Conservation (phyloP, 306 rosid genomes). For the Trichosanthes cucumerina region DNA sequence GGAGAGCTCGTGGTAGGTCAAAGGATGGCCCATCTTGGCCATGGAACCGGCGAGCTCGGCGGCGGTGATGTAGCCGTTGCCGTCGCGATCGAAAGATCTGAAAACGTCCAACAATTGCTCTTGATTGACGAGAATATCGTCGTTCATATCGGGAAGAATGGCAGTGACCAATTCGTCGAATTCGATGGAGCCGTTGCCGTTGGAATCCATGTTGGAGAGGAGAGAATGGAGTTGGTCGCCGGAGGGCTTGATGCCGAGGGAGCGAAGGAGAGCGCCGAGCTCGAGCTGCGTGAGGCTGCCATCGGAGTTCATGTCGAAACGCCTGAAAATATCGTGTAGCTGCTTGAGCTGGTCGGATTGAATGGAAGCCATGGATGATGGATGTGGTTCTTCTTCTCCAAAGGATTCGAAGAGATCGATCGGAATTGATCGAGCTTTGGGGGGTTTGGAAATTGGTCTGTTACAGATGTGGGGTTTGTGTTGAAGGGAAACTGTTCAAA, state of each 20-base stretch:
- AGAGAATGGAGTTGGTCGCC: constrained; percentile 55
- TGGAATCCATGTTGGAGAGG: constrained; percentile 55
- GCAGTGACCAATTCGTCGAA: constrained; percentile 57
- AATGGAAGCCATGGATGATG: constrained; percentile 19
- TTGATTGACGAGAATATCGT: constrained; percentile 46
- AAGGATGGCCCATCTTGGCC: constrained; percentile 82
- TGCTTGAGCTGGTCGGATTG: constrained; percentile 47
- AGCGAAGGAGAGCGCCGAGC: constrained; percentile 74
- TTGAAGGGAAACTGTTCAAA: background rate
- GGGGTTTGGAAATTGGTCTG: background rate
- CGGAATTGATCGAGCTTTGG: background rate
- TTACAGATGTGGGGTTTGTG: background rate
- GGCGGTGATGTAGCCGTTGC: constrained; percentile 68
- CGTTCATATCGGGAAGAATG: constrained; percentile 44
- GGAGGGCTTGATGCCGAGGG: constrained; percentile 64
- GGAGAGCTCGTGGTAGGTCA: constrained; percentile 52
- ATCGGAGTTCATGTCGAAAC: constrained; percentile 81
- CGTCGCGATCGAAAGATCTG: constrained; percentile 67
- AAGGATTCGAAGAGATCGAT: background rate
- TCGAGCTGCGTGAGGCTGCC: constrained; percentile 88
- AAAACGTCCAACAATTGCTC: constrained; percentile 68
- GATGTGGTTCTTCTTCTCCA: background rate
- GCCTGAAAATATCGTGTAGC: constrained; percentile 53
- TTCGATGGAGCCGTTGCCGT: constrained; percentile 61
- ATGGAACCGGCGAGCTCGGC: constrained; percentile 74